Percentiles rank a stretch among this genome's conserved stretches.
These are phyloP conservation scores for Ophiostoma quercus DNA, from an alignment of 2,329 filamentous ascomycete species.

Conservation along the genomic window DNA sequence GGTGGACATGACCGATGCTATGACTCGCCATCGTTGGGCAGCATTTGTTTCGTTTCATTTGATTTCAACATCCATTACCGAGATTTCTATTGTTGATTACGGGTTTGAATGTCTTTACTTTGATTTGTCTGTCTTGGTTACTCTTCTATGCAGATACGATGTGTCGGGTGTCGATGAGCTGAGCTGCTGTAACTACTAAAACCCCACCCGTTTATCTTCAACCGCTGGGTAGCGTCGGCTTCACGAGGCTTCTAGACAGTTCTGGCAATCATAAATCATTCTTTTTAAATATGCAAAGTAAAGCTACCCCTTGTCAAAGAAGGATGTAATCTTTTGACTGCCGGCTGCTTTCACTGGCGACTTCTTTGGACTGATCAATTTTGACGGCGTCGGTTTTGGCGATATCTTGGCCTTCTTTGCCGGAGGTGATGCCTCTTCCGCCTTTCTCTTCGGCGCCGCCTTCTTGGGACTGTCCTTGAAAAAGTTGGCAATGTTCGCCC, in stretches of 20 bases:
- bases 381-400: neutral
- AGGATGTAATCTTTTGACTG: constrained; percentile 24
- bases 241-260: neutral
- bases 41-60: too few species aligned
- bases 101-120: neutral
- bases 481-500: constrained; percentile 90
- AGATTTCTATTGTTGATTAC: neutral
- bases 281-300: too few species aligned
- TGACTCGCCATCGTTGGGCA: neutral
- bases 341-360: neutral
- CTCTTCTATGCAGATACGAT: too few species aligned
- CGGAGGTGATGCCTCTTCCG: neutral
- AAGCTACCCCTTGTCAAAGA: constrained; percentile 17
- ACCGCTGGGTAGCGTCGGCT: constrained; percentile 4
- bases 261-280: neutral
- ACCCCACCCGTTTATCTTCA: neutral
- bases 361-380: neutral
- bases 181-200: too few species aligned
- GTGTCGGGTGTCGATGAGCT: neutral
- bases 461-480: constrained; percentile 56
- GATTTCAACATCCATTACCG: neutral
- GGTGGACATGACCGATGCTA: constrained; percentile 8
- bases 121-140: neutral
- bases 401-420: neutral
- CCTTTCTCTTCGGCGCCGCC: constrained; percentile 21